phyloP scores from a whole-genome alignment of 2,329 filamentous ascomycete species.

The Diaporthe capsici region DNA sequence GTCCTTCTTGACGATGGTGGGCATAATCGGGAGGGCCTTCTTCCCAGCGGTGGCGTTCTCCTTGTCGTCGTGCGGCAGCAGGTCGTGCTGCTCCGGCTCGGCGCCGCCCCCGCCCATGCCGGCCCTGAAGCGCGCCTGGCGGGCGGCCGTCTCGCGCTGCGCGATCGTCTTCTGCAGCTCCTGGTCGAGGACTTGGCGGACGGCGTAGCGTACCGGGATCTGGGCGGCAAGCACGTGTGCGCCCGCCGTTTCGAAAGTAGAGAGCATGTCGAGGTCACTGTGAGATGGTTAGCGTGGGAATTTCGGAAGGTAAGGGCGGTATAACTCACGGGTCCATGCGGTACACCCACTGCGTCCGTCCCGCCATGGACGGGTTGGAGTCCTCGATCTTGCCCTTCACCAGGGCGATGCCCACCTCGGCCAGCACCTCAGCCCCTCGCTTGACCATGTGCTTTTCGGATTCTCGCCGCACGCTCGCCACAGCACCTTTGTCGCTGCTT shows the following conservation, averaged over 20 bases:
- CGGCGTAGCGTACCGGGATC: slow-evolving; percentile 87
- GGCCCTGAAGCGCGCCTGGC: slow-evolving; percentile 75
- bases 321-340: slow-evolving; percentile 90
- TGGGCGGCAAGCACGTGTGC: slow-evolving; percentile 68
- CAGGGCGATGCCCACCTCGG: slow-evolving; percentile 85
- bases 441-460: slow-evolving; percentile 85
- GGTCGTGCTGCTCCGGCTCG: neutral
- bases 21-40: slow-evolving; percentile 43
- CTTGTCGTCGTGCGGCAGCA: slow-evolving; percentile 51
- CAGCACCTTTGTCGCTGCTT: slow-evolving; percentile 68
- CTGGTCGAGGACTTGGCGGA: slow-evolving; percentile 93
- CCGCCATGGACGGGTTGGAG: slow-evolving; percentile 57
- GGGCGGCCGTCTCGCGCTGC: slow-evolving; percentile 74
- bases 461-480: slow-evolving; percentile 89
- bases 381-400: slow-evolving; percentile 84
- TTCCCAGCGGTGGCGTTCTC: slow-evolving; percentile 53
- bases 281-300: slow-evolving; percentile 17
- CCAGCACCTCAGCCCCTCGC: slow-evolving; percentile 84
- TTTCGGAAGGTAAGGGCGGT: neutral
- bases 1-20: slow-evolving; percentile 46
- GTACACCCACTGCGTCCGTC: slow-evolving; percentile 82
- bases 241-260: slow-evolving; percentile 79
- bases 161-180: slow-evolving; percentile 84
- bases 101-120: slow-evolving; percentile 55
- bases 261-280: slow-evolving; percentile 81